Conservation (phyloP, 345 rosid genomes). For the Capsella bursapastoris region DNA sequence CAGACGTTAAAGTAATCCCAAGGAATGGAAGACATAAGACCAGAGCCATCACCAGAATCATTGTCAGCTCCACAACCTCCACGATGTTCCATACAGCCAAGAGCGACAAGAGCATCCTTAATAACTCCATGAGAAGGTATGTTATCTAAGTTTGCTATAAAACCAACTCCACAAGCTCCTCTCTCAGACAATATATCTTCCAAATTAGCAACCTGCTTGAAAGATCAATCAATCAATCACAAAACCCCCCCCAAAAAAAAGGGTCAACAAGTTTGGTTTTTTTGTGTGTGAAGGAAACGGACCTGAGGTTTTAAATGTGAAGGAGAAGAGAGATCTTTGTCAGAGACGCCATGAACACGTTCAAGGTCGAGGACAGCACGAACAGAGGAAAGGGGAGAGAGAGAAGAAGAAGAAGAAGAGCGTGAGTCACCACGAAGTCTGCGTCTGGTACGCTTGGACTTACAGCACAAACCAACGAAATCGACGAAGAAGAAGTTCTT, state of each 20-base stretch:
- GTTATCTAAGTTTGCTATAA: slow-evolving; percentile 95
- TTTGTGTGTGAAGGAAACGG: neutral
- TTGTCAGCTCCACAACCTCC: slow-evolving; percentile 99
- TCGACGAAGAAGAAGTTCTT: slow-evolving; percentile 60
- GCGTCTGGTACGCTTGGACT: slow-evolving; percentile 54
- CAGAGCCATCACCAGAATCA: slow-evolving; percentile 98
- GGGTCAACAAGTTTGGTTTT: neutral
- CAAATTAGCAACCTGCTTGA: slow-evolving; percentile 72
- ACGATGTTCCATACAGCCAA: slow-evolving; percentile 99
- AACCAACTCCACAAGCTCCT: slow-evolving; percentile 99
- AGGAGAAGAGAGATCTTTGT: slow-evolving; percentile 39
- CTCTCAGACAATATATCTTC: slow-evolving; percentile 88
- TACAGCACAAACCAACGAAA: slow-evolving; percentile 64
- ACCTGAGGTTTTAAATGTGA: slow-evolving; percentile 60
- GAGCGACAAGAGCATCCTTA: slow-evolving; percentile 85
- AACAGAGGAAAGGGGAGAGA: slow-evolving; percentile 49
- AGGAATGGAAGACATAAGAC: slow-evolving; percentile 96
- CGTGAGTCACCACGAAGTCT: slow-evolving; percentile 50
- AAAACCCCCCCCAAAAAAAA: neutral
- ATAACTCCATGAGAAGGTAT: slow-evolving; percentile 80
- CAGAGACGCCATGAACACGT: slow-evolving; percentile 27
- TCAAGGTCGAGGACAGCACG: slow-evolving; percentile 59
- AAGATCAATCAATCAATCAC: slow-evolving; percentile 2
- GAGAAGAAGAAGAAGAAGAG: slow-evolving; percentile 43
- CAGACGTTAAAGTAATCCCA: slow-evolving; percentile 86